Evolutionary conservation across 1,139 yeast genomes (phyloP).

Genomic region (Geotrichum klebahnii): DNA sequence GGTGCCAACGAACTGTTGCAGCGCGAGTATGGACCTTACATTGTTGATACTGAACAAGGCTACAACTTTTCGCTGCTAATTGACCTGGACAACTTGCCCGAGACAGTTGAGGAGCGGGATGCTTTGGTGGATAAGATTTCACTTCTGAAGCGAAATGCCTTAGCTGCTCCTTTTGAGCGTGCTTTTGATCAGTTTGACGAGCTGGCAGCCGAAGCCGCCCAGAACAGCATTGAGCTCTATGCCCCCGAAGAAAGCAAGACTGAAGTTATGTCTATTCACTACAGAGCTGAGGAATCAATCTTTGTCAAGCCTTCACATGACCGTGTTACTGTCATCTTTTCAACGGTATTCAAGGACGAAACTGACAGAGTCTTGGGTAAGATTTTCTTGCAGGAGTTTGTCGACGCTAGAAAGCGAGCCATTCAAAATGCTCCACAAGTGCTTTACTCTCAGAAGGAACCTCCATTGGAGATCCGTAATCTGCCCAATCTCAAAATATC

Average conservation of each 20-base stretch:
- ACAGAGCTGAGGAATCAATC: conserved; percentile 90
- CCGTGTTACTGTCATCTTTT: conserved; percentile 92
- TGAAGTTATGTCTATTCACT: conserved; percentile 68
- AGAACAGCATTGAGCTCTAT: conserved; percentile 49
- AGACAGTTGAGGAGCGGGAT: conserved; percentile 45
- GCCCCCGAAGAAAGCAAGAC: conserved; percentile 52
- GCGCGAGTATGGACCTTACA: conserved; percentile 44
- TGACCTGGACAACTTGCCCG: conserved; percentile 50
- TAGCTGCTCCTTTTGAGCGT: conserved; percentile 88
- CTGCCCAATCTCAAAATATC: conserved; percentile 35
- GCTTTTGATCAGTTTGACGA: conserved; percentile 78
- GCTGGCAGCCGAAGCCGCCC: conserved; percentile 50
- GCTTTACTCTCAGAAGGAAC: conserved; percentile 77
- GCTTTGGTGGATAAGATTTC: conserved; percentile 62
- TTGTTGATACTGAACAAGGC: conserved; percentile 59
- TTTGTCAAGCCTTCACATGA: conserved; percentile 90
- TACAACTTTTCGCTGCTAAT: conserved; percentile 76
- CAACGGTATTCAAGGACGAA: conserved; percentile 92
- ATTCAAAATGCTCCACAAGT: conserved; percentile 99
- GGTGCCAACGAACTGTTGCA: conserved; percentile 48
- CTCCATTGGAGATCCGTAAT: conserved; percentile 81
- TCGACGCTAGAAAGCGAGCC: conserved; percentile 92
- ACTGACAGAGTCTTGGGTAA: conserved; percentile 93
- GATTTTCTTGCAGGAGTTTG: conserved; percentile 94
- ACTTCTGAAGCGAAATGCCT: conserved; percentile 73